Conservation (phyloP, 2,329 filamentous ascomycete species). For the Neofusicoccum laricinum region DNA sequence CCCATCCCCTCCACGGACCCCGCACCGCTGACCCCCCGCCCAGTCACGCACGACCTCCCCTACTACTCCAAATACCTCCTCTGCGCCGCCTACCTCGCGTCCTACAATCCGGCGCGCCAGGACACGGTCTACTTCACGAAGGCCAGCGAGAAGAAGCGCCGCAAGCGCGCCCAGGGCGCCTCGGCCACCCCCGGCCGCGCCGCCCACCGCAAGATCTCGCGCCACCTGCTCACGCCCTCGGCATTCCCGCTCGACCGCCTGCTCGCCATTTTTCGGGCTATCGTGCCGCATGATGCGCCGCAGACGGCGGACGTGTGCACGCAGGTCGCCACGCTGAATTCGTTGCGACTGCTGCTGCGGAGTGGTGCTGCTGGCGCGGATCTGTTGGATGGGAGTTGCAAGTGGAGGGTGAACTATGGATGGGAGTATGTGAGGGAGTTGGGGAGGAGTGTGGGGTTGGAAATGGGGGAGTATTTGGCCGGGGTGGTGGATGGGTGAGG, state of each 20-base stretch:
- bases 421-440: slow-evolving; percentile 73
- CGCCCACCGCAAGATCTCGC: slow-evolving; percentile 65
- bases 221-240: slow-evolving; percentile 73
- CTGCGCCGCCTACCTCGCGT: slow-evolving; percentile 75
- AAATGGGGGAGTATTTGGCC: slow-evolving; percentile 63
- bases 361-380: slow-evolving; percentile 63
- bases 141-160: slow-evolving; percentile 51
- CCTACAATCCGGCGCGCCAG: slow-evolving; percentile 72
- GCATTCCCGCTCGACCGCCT: slow-evolving; percentile 76
- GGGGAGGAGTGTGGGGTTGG: slow-evolving; percentile 72
- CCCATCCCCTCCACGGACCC: not conserved
- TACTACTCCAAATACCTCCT: slow-evolving; percentile 72
- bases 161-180: slow-evolving; percentile 18
- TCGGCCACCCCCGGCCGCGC: slow-evolving; percentile 15
- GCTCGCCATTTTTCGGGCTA: slow-evolving; percentile 71
- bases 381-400: slow-evolving; percentile 46
- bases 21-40: not conserved
- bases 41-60: slow-evolving; percentile 54
- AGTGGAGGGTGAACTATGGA: slow-evolving; percentile 75
- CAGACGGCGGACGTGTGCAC: slow-evolving; percentile 50
- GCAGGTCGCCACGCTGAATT: slow-evolving; percentile 68
- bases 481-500: not conserved
- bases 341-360: slow-evolving; percentile 63
- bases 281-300: slow-evolving; percentile 42
- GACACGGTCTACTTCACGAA: slow-evolving; percentile 76